These are phyloP conservation scores for Aspergillus novofumigatus DNA, from an alignment of 2,329 filamentous ascomycete species.

Conservation along the genomic window DNA sequence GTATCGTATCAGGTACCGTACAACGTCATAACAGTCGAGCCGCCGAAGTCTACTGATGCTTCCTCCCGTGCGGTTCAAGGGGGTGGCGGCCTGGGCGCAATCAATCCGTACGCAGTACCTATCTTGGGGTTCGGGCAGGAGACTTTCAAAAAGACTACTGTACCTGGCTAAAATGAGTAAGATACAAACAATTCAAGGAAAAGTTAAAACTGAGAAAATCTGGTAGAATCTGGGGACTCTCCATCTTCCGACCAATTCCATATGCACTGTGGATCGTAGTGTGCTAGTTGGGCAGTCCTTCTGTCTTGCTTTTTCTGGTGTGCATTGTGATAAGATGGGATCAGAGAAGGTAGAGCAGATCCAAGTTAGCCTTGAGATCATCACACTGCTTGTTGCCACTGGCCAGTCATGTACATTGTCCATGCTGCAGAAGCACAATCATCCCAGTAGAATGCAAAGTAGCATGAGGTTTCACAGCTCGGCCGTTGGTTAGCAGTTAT, in stretches of 20 bases:
- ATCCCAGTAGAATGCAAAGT: background rate
- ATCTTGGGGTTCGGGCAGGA: background rate
- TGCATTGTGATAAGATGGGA: background rate
- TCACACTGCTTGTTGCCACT: background rate
- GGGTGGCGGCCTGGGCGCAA: conserved; percentile 27
- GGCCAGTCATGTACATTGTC: background rate
- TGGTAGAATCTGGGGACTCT: too few species aligned
- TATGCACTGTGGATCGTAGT: background rate
- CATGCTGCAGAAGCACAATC: background rate
- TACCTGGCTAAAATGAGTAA: too few species aligned
- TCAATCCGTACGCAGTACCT: conserved; percentile 6
- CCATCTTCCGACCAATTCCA: too few species aligned
- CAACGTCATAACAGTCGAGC: conserved; percentile 10
- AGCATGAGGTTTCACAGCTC: background rate
- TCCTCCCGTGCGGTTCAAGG: conserved; percentile 27
- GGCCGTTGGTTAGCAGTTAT: background rate
- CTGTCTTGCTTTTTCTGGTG: background rate
- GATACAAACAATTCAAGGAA: too few species aligned
- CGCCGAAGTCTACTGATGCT: conserved; percentile 16
- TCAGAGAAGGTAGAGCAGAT: background rate
- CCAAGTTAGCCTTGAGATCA: background rate
- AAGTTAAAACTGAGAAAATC: too few species aligned
- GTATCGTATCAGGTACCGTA: conserved; percentile 16
- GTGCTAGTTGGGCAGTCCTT: too few species aligned
- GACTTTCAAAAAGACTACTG: background rate